Conservation (phyloP, 768 basidiomycete species). For the Mycena galericulata region DNA sequence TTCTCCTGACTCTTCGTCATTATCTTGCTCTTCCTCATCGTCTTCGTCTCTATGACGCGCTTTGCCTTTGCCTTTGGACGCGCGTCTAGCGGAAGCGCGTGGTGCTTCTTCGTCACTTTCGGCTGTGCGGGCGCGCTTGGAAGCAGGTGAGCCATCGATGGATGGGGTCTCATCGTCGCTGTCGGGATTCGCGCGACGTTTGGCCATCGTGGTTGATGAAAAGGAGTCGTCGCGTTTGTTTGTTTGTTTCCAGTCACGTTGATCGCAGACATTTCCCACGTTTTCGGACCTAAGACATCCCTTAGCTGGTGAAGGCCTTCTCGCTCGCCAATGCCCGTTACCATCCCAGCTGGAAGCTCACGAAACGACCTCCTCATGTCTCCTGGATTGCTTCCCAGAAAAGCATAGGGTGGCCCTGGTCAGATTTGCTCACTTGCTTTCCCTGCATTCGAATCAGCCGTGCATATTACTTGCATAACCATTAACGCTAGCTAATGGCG, state of each 20-base stretch:
- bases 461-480: too few relatives aligned
- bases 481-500: too few relatives aligned
- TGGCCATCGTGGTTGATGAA: constrained; percentile 56
- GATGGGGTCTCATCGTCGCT: constrained; percentile 54
- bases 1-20: constrained; percentile 35
- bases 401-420: too few relatives aligned
- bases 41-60: constrained; percentile 48
- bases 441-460: too few relatives aligned
- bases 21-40: constrained; percentile 44
- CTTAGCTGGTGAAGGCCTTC: too few relatives aligned
- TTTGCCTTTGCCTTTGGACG: constrained; percentile 49
- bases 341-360: too few relatives aligned
- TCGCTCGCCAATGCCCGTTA: too few relatives aligned
- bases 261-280: background rate
- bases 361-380: too few relatives aligned
- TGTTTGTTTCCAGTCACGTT: constrained; percentile 13
- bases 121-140: constrained; percentile 59
- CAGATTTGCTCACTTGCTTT: too few relatives aligned
- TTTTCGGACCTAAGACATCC: too few relatives aligned
- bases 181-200: constrained; percentile 59
- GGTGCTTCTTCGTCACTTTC: constrained; percentile 45
- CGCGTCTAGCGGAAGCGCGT: constrained; percentile 35
- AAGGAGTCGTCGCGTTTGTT: constrained; percentile 20
- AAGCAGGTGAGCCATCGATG: constrained; percentile 45
- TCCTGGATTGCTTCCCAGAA: too few relatives aligned